Percentiles rank a stretch among this genome's conserved stretches.
Conservation (phyloP, 2,329 filamentous ascomycete genomes). For the Stemphylium beticola region DNA sequence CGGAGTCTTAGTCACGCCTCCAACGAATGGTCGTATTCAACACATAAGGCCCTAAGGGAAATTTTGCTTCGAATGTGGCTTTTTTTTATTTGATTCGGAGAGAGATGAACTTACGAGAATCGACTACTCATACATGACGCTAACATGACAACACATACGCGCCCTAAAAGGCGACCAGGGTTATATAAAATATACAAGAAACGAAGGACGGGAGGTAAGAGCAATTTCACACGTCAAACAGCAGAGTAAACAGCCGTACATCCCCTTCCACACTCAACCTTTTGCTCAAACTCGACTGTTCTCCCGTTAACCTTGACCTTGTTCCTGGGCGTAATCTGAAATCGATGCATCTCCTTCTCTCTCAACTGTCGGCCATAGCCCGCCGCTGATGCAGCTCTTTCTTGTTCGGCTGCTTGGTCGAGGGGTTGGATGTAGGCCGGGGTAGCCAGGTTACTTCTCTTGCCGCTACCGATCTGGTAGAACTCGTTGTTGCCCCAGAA, state of each 20-base stretch:
- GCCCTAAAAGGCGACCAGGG: slow-evolving; percentile 6
- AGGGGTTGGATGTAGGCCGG: slow-evolving; percentile 81
- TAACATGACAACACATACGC: background rate
- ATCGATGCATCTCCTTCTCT: slow-evolving; percentile 71
- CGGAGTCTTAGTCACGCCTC: too few relatives aligned
- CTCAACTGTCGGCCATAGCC: slow-evolving; percentile 54
- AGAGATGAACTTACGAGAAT: background rate
- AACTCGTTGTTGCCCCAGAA: slow-evolving; percentile 97
- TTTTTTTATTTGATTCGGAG: slow-evolving; percentile 1
- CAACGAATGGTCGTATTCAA: too few relatives aligned
- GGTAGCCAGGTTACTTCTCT: slow-evolving; percentile 76
- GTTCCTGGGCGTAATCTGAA: slow-evolving; percentile 80
- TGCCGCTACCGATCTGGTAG: slow-evolving; percentile 91
- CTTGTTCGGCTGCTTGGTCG: slow-evolving; percentile 66
- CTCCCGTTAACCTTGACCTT: slow-evolving; percentile 73
- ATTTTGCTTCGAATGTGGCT: background rate
- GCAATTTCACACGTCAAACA: background rate
- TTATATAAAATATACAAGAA: slow-evolving; percentile 4
- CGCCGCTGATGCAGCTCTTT: slow-evolving; percentile 31
- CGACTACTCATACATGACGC: slow-evolving; percentile 7
- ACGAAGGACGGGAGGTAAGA: background rate
- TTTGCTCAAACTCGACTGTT: slow-evolving; percentile 80
- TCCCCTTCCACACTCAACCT: slow-evolving; percentile 82
- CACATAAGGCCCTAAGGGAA: too few relatives aligned
- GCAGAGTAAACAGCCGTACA: slow-evolving; percentile 66